phyloP scores from a whole-genome alignment of 2,329 filamentous ascomycete species.

The Aspergillus jensenii region DNA sequence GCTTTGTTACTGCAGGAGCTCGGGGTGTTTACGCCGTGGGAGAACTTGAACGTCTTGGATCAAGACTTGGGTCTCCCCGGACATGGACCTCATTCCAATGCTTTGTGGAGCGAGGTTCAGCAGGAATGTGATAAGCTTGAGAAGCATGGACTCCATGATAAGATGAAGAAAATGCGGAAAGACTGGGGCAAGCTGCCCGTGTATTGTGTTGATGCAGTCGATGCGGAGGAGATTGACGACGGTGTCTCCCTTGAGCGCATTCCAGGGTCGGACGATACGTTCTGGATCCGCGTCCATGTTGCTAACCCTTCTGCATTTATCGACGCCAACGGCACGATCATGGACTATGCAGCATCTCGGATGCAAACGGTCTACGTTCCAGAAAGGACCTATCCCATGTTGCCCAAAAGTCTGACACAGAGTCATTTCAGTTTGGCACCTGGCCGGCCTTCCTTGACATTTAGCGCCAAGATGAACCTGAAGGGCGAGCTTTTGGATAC shows the following conservation, averaged over 20 bases:
- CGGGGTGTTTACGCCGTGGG: conserved; percentile 60
- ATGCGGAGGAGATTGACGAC: conserved; percentile 62
- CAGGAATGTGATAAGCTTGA: conserved; percentile 25
- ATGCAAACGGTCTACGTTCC: conserved; percentile 55
- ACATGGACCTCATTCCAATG: conserved; percentile 33
- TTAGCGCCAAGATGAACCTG: conserved; percentile 56
- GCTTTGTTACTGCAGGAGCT: conserved; percentile 60
- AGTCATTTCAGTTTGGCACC: conserved; percentile 54
- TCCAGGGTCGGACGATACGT: conserved; percentile 42
- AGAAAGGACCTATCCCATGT: conserved; percentile 57
- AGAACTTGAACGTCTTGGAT: conserved; percentile 54
- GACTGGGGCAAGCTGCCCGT: conserved; percentile 59
- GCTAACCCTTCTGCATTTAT: conserved; percentile 66
- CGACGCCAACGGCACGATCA: conserved; percentile 49
- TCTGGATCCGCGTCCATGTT: conserved; percentile 63
- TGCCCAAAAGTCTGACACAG: conserved; percentile 52
- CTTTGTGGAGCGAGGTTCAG: conserved; percentile 31
- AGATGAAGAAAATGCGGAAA: conserved; percentile 56
- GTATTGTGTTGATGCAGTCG: conserved; percentile 59
- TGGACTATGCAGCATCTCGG: conserved; percentile 56
- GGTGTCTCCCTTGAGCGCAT: conserved; percentile 59
- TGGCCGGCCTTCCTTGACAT: conserved; percentile 59
- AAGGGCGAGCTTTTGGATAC: conserved; percentile 55
- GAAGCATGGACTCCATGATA: conserved; percentile 46
- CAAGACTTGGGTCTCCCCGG: conserved; percentile 54